Evolutionary conservation across 345 rosid genomes (phyloP).

Genomic region (Syzygium aromaticum): DNA sequence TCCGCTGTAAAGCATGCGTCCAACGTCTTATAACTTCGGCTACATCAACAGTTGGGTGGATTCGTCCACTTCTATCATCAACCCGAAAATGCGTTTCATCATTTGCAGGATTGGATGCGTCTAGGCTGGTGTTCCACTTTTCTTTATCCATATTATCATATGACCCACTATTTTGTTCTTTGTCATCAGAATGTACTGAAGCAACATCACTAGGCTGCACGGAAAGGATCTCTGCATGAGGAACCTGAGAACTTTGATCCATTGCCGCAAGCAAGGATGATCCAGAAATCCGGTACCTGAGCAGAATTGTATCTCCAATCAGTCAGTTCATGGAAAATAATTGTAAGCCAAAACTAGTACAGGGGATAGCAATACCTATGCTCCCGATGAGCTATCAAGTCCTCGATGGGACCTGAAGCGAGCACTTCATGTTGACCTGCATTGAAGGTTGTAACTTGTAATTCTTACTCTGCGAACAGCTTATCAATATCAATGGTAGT

Average conservation of each 20-base stretch:
- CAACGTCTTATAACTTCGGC: conserved; percentile 98
- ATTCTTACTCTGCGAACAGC: not conserved
- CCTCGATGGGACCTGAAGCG: conserved; percentile 98
- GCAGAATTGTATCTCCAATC: conserved; percentile 11
- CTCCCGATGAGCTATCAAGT: conserved; percentile 94
- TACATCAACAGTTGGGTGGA: conserved; percentile 85
- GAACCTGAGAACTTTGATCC: conserved; percentile 95
- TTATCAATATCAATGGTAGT: not conserved
- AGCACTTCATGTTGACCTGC: conserved; percentile 98
- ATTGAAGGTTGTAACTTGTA: conserved; percentile 2
- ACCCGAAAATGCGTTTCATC: conserved; percentile 59
- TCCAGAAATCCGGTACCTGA: conserved; percentile 97
- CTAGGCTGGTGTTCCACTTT: conserved; percentile 30
- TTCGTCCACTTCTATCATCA: conserved; percentile 90
- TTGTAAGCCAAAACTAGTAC: not conserved
- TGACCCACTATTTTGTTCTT: conserved; percentile 58
- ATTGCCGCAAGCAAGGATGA: conserved; percentile 91
- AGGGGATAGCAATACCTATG: conserved; percentile 50
- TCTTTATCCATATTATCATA: conserved; percentile 24
- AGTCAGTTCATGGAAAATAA: not conserved
- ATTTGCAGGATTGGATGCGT: conserved; percentile 38
- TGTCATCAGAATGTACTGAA: conserved; percentile 44
- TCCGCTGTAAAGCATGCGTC: conserved; percentile 98
- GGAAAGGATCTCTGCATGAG: conserved; percentile 56
- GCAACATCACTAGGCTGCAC: conserved; percentile 36